Percentiles rank a stretch among this genome's conserved stretches.
Evolutionary conservation across 805 yeast genomes (phyloP).

Genomic region (Saturnispora kantuleensis): DNA sequence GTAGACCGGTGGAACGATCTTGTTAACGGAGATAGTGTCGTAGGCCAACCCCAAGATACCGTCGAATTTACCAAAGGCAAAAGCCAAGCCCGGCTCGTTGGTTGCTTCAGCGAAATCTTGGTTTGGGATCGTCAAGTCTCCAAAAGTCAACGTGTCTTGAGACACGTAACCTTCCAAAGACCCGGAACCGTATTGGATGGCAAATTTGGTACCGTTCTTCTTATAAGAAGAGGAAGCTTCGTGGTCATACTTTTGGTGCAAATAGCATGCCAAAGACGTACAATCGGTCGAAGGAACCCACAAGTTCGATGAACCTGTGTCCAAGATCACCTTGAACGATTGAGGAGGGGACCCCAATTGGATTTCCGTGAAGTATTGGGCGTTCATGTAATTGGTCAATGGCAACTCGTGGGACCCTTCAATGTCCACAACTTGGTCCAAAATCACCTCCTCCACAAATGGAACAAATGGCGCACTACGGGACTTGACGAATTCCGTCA

Average conservation of each 20-base stretch:
- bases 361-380: constrained; percentile 92
- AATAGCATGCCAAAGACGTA: constrained; percentile 87
- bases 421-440: constrained; percentile 13
- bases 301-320: constrained; percentile 93
- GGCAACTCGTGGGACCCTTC: constrained; percentile 62
- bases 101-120: constrained; percentile 98
- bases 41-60: constrained; percentile 95
- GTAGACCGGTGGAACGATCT: constrained; percentile 88
- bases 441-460: constrained; percentile 24
- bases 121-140: constrained; percentile 72
- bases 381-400: constrained; percentile 85
- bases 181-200: constrained; percentile 89
- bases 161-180: constrained; percentile 87
- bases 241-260: constrained; percentile 88
- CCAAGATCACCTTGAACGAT: constrained; percentile 84
- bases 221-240: constrained; percentile 72
- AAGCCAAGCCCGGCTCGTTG: constrained; percentile 92
- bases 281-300: constrained; percentile 94
- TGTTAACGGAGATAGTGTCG: constrained; percentile 80
- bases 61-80: constrained; percentile 97
- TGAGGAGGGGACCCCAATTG: constrained; percentile 90
- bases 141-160: constrained; percentile 71
- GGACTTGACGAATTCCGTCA: constrained; percentile 18
- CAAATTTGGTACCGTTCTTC: constrained; percentile 77
- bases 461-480: constrained; percentile 32